Conservation (phyloP, 2,329 filamentous ascomycete species). For the Beauveria sp. region DNA sequence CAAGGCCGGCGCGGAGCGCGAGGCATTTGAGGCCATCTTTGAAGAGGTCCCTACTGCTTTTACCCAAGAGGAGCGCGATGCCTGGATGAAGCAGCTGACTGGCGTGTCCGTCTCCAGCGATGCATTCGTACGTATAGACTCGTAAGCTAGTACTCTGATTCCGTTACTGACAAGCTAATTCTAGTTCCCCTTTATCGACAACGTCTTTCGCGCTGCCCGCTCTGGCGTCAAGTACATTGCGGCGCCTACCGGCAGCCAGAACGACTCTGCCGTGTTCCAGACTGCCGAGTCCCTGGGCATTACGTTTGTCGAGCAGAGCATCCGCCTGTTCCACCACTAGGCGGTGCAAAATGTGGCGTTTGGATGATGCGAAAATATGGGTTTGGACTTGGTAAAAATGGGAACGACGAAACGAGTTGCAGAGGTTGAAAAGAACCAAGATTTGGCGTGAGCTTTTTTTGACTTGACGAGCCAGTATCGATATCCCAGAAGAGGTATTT, state of each 20-base stretch:
- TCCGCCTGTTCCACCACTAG: slow-evolving; percentile 91
- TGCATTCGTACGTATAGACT: slow-evolving; percentile 67
- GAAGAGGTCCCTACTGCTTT: slow-evolving; percentile 82
- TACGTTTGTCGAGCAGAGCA: slow-evolving; percentile 91
- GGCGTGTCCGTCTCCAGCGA: slow-evolving; percentile 86
- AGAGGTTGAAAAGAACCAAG: background rate
- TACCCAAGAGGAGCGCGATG: slow-evolving; percentile 72
- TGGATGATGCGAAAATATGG: too few relatives aligned
- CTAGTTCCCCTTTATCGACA: slow-evolving; percentile 96
- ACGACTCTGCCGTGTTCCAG: slow-evolving; percentile 73
- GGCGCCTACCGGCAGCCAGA: slow-evolving; percentile 83
- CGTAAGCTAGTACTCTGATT: background rate
- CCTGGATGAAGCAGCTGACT: slow-evolving; percentile 75
- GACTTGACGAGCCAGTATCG: background rate
- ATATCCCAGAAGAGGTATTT: background rate
- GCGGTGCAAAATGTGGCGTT: background rate
- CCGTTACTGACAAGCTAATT: slow-evolving; percentile 17
- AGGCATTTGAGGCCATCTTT: slow-evolving; percentile 81
- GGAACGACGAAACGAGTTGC: background rate
- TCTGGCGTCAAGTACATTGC: slow-evolving; percentile 95
- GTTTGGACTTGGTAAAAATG: background rate
- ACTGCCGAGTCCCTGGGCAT: slow-evolving; percentile 89
- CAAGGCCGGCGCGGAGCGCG: slow-evolving; percentile 72
- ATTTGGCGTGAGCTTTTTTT: background rate
- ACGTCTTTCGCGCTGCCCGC: slow-evolving; percentile 82